These are phyloP conservation scores for Bombardia bombarda DNA, from an alignment of 495 filamentous ascomycete genomes.

Conservation along the genomic window DNA sequence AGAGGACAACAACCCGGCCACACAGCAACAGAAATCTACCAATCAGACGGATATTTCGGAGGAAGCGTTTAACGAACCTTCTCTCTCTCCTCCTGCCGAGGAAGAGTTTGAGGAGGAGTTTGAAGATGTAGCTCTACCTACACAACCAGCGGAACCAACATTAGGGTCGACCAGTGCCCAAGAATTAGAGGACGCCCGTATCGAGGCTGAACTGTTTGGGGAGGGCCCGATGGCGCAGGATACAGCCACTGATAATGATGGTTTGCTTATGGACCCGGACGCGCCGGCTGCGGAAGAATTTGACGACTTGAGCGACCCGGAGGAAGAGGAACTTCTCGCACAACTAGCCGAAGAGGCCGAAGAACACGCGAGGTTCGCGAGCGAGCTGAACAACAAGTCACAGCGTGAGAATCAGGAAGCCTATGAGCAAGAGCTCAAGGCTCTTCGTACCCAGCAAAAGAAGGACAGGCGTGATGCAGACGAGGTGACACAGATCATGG, in stretches of 20 bases:
- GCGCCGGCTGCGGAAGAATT: constrained; percentile 25
- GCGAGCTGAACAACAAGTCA: constrained; percentile 66
- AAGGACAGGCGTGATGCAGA: constrained; percentile 94
- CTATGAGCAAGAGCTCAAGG: constrained; percentile 80
- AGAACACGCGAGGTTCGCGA: constrained; percentile 88
- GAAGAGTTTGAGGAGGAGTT: constrained; percentile 27
- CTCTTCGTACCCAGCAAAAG: constrained; percentile 85
- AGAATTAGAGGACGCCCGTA: constrained; percentile 14
- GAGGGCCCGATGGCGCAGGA: constrained; percentile 2
- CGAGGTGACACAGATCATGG: constrained; percentile 90
- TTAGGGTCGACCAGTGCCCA: background rate
- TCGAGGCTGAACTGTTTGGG: constrained; percentile 18
- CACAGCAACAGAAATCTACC: background rate
- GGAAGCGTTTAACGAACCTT: background rate
- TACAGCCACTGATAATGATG: constrained; percentile 8
- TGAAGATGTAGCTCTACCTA: constrained; percentile 28
- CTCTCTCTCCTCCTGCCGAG: constrained; percentile 7
- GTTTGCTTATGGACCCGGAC: constrained; percentile 29
- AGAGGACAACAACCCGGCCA: no score
- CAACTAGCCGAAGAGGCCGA: constrained; percentile 83
- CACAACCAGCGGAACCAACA: background rate
- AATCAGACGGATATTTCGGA: background rate
- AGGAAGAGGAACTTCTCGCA: constrained; percentile 80
- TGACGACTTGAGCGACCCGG: constrained; percentile 67
- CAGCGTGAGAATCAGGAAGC: constrained; percentile 56